A percentile compares a stretch with the other conserved stretches of the same genome.
These are phyloP conservation scores for Pythium angustatum DNA, from an alignment of 352 stramenopile species.

Conservation along the genomic window DNA sequence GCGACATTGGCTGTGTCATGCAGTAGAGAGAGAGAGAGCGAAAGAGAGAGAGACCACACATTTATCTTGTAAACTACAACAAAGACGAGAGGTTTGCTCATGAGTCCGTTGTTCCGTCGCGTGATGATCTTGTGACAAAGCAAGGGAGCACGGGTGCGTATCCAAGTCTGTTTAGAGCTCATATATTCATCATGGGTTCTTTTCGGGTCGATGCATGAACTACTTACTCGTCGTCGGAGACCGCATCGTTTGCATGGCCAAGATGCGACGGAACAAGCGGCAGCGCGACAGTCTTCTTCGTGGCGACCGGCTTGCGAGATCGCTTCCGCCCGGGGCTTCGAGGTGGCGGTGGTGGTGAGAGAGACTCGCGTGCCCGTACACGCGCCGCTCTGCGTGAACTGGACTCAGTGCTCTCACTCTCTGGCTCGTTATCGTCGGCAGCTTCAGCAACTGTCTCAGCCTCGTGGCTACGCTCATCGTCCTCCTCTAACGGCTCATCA, in stretches of 20 bases:
- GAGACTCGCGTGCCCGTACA: background rate
- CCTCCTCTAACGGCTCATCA: background rate
- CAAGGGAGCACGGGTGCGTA: too few relatives aligned
- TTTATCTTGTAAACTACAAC: constrained; percentile 25
- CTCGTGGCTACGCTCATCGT: background rate
- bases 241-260: background rate
- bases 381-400: background rate
- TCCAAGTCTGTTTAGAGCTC: too few relatives aligned
- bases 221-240: constrained; percentile 16
- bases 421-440: background rate
- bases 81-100: too few relatives aligned
- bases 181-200: too few relatives aligned
- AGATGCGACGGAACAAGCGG: constrained; percentile 2
- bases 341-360: constrained; percentile 6
- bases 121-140: too few relatives aligned
- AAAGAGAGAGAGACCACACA: constrained; percentile 3
- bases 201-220: background rate
- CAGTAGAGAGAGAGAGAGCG: constrained; percentile 22
- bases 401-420: background rate
- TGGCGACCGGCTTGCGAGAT: constrained; percentile 22
- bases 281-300: constrained; percentile 13
- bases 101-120: too few relatives aligned
- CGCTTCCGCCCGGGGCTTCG: constrained; percentile 16
- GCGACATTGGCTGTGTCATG: constrained; percentile 26
- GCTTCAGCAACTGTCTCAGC: background rate